Evolutionary conservation across 2,329 filamentous ascomycete genomes (phyloP).

Genomic region (Aureobasidium sp.): DNA sequence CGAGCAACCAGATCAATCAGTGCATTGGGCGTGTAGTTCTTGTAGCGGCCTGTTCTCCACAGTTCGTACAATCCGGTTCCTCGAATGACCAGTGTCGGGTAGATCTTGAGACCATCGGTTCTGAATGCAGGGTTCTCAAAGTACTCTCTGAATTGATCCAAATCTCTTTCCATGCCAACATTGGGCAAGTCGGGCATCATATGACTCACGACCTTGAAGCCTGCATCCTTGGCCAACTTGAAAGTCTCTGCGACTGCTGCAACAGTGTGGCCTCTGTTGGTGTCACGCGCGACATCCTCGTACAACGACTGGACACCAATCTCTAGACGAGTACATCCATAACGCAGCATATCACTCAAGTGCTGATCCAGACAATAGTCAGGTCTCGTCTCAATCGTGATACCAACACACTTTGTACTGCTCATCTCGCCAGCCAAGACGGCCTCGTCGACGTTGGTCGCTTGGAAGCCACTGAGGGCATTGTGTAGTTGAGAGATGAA

Average conservation of each 20-base stretch:
- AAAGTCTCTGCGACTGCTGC: slow-evolving; percentile 94
- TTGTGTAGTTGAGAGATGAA: slow-evolving; percentile 97
- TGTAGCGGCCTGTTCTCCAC: slow-evolving; percentile 93
- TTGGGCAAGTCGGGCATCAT: slow-evolving; percentile 99
- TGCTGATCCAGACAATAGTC: slow-evolving; percentile 98
- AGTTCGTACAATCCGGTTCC: slow-evolving; percentile 94
- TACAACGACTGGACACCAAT: slow-evolving; percentile 95
- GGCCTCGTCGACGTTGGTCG: slow-evolving; percentile 87
- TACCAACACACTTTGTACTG: slow-evolving; percentile 94
- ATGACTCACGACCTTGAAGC: slow-evolving; percentile 97
- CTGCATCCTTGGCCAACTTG: slow-evolving; percentile 92
- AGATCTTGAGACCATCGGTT: slow-evolving; percentile 96
- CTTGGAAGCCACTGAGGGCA: slow-evolving; percentile 91
- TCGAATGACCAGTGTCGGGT: slow-evolving; percentile 92
- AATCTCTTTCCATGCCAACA: slow-evolving; percentile 94
- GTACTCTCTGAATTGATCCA: slow-evolving; percentile 95
- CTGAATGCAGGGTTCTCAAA: slow-evolving; percentile 95
- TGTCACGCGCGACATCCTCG: slow-evolving; percentile 96
- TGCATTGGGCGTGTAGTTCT: slow-evolving; percentile 97
- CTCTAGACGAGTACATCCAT: slow-evolving; percentile 90
- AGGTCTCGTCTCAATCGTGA: slow-evolving; percentile 94
- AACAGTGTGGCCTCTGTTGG: slow-evolving; percentile 93
- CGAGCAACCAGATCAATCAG: slow-evolving; percentile 91
- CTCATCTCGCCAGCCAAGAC: slow-evolving; percentile 93
- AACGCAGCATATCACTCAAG: slow-evolving; percentile 90